These are phyloP conservation scores for Linaria vulgaris DNA, from an alignment of 257 asterid species.

Conservation along the genomic window DNA sequence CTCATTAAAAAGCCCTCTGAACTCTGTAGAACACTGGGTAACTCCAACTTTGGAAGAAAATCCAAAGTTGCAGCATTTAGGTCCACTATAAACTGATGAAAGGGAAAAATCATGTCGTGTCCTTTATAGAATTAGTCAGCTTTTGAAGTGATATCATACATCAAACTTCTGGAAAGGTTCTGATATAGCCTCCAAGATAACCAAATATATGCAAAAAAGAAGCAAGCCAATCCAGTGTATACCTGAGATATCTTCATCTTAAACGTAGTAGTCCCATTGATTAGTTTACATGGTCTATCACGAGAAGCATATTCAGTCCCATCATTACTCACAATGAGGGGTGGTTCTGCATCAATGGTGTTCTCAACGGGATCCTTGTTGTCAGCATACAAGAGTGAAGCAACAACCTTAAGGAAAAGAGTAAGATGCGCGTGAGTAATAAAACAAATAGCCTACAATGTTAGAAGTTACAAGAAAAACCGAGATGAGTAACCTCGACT, in stretches of 20 bases:
- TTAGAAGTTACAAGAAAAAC: not conserved
- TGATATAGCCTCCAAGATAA: not conserved
- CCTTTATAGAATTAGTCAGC: constrained; percentile 1
- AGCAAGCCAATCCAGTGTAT: constrained; percentile 10
- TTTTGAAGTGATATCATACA: constrained; percentile 6
- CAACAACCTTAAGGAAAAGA: constrained; percentile 61
- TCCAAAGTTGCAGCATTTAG: constrained; percentile 13
- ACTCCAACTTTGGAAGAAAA: constrained; percentile 12
- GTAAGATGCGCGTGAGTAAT: constrained; percentile 17
- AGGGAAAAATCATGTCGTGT: not conserved
- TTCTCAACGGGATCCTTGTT: constrained; percentile 57
- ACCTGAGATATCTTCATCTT: constrained; percentile 91
- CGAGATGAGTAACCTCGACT: constrained; percentile 56
- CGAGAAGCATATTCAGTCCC: constrained; percentile 68
- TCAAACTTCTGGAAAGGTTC: constrained; percentile 6
- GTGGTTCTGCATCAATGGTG: constrained; percentile 73
- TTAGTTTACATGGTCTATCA: constrained; percentile 62
- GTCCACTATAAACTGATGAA: not conserved
- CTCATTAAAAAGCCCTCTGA: not conserved
- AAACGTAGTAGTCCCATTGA: constrained; percentile 73
- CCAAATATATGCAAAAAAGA: not conserved
- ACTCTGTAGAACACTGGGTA: not conserved
- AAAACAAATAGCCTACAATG: constrained; percentile 4
- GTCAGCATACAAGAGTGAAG: constrained; percentile 77
- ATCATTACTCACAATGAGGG: constrained; percentile 64